Conservation (phyloP, 768 basidiomycete species). For the Tephrocybe rancida region DNA sequence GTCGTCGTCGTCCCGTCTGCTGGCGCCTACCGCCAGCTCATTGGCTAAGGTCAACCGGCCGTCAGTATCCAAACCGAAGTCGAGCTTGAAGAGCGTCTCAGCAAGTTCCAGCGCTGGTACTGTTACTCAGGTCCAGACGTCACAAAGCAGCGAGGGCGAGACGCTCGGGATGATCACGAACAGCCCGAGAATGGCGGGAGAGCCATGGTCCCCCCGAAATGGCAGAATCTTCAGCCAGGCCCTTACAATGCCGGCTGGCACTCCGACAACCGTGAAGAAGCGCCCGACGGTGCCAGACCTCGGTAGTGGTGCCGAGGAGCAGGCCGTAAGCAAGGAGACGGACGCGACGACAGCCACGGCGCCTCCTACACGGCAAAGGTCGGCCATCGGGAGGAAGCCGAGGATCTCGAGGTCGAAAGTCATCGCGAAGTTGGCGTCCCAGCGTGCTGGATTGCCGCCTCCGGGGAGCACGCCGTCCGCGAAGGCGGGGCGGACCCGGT, state of each 20-base stretch:
- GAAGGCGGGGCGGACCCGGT: conserved; percentile 38
- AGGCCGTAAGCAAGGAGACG: not conserved
- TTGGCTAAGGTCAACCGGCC: conserved; percentile 54
- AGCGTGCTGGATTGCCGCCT: conserved; percentile 44
- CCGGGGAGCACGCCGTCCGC: conserved; percentile 21
- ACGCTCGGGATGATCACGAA: conserved; percentile 33
- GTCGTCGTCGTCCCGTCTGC: conserved; percentile 43
- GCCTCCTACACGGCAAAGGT: conserved; percentile 25
- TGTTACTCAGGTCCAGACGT: not conserved
- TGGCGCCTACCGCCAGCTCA: conserved; percentile 80
- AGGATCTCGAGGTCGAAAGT: conserved; percentile 83
- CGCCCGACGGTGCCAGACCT: conserved; percentile 19
- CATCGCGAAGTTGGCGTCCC: conserved; percentile 74
- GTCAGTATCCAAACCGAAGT: conserved; percentile 10
- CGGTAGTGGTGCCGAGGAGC: not conserved
- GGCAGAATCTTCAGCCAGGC: conserved; percentile 58
- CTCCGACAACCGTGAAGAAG: conserved; percentile 36
- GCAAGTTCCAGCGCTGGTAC: not conserved
- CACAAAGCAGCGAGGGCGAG: conserved; percentile 1
- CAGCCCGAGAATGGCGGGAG: conserved; percentile 20
- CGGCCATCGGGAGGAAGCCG: conserved; percentile 58
- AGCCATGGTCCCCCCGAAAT: conserved; percentile 29
- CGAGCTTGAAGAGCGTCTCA: conserved; percentile 10
- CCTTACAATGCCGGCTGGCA: conserved; percentile 38
- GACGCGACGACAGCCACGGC: not conserved